phyloP scores from a whole-genome alignment of 495 filamentous ascomycete genomes.

The Talaromyces trachyspermus region DNA sequence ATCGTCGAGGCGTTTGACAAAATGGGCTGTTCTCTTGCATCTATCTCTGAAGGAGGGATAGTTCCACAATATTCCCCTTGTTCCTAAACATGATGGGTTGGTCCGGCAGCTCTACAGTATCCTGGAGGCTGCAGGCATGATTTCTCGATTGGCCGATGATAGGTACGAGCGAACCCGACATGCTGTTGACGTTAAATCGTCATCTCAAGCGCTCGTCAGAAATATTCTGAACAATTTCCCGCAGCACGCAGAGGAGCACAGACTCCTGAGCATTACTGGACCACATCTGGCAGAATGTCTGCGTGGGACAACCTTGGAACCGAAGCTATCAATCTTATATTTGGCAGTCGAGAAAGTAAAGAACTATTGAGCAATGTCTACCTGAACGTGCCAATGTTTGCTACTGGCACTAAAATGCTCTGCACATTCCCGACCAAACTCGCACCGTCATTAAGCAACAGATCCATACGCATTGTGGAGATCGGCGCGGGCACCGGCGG shows the following conservation, averaged over 20 bases:
- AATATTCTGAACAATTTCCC: constrained; percentile 32
- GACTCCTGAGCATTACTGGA: constrained; percentile 38
- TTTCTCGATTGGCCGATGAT: constrained; percentile 25
- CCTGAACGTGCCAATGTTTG: constrained; percentile 34
- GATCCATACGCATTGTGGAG: constrained; percentile 26
- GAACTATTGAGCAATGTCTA: constrained; percentile 40
- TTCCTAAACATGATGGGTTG: constrained; percentile 21
- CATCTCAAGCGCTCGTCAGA: constrained; percentile 24
- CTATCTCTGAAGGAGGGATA: not conserved
- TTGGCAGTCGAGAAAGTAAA: constrained; percentile 37
- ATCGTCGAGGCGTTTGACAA: constrained; percentile 14
- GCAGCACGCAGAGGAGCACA: constrained; percentile 27
- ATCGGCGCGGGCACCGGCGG: constrained; percentile 34
- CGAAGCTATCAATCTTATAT: constrained; percentile 38
- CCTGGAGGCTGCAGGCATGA: constrained; percentile 28
- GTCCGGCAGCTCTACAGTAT: constrained; percentile 24
- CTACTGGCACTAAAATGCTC: constrained; percentile 33
- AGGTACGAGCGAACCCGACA: constrained; percentile 30
- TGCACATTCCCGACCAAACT: constrained; percentile 31
- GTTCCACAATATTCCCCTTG: constrained; percentile 7
- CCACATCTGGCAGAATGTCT: constrained; percentile 33
- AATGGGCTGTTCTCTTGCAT: constrained; percentile 11
- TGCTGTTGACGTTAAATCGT: constrained; percentile 20
- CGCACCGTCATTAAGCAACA: no score
- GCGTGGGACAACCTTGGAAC: constrained; percentile 29